Percentiles rank a stretch among this genome's conserved stretches.
phyloP scores from a whole-genome alignment of 2,329 filamentous ascomycete species.

The Podosphaera xanthii region DNA sequence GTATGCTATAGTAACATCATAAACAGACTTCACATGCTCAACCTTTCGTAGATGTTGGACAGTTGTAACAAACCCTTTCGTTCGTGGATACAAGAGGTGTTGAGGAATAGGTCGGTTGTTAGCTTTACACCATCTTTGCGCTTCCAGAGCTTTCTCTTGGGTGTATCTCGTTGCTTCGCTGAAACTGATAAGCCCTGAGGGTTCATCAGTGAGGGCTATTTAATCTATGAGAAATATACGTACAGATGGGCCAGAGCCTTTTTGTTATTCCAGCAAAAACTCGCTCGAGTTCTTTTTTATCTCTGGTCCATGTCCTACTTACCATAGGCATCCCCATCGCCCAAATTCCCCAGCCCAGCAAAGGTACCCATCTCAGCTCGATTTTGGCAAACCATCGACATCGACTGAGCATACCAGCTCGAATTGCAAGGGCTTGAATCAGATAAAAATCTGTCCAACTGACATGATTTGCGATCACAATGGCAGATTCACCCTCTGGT shows the following conservation, averaged over 20 bases:
- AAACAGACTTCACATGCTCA: conserved; percentile 28
- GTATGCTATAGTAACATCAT: conserved; percentile 33
- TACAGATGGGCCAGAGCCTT: conserved; percentile 33
- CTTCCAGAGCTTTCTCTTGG: conserved; percentile 26
- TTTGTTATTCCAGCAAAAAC: conserved; percentile 31
- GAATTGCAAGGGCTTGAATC: conserved; percentile 32
- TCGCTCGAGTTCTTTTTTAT: conserved; percentile 30
- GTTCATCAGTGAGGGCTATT: neutral
- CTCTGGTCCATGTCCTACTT: conserved; percentile 33
- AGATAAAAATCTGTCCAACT: conserved; percentile 42
- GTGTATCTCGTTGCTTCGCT: conserved; percentile 40
- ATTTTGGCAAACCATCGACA: conserved; percentile 40
- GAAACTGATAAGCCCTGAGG: conserved; percentile 37
- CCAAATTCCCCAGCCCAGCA: conserved; percentile 41
- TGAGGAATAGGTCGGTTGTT: conserved; percentile 27
- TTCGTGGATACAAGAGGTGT: conserved; percentile 36
- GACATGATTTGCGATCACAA: conserved; percentile 37
- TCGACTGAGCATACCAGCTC: conserved; percentile 32
- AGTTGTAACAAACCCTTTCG: conserved; percentile 35
- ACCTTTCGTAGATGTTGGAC: conserved; percentile 30
- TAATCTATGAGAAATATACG: conserved; percentile 13
- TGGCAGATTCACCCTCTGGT: conserved; percentile 30
- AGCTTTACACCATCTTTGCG: conserved; percentile 27
- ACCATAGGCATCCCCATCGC: conserved; percentile 42
- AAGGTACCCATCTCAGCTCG: conserved; percentile 32